Evolutionary conservation across 169 alveolate genomes (phyloP), one percentile per base, ranked within the genome.

Genomic region (Perkinsus olseni): DNA sequence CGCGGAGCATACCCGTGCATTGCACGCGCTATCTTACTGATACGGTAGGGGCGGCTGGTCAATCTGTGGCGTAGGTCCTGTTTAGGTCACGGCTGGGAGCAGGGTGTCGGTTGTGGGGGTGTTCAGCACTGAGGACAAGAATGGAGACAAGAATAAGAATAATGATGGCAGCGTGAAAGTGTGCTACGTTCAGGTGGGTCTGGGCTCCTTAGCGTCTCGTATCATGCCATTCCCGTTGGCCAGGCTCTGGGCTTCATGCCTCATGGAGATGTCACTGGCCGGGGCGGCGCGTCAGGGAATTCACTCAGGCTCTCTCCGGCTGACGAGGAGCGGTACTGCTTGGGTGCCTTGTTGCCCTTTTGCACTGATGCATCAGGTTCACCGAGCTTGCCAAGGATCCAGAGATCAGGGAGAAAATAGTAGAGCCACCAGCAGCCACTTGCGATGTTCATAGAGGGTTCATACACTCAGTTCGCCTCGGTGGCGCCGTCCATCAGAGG

Each of bases 401-500:
- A 38, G 95, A 96, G 62, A 96, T 97, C 10, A 96, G 95, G 62
- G 97, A 97, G 91, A 97, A 97, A 93, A 97, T 98, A 13, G 93
- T 97, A 10, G 95, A 6, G 95, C 94, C 95, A 97, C 51, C 96
- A 96, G 24, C 98, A 98, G 0, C 96, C 98, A 10, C 37, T 37
- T 39, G 6, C 24, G 62, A 24, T 39, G 34, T 28, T 17, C n/a
- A 34, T 24, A 6, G 93, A 92, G 31, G 93, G 93, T 21, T 48
- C 28, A 3, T 50, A 13, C 36, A 28, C 38, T 24, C 34, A 39
- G 92, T 21, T 20, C 93, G 92, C 93, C 94, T 98, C 99, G 37
- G 97, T 99, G 31, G 99, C 99, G 3, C 99, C 99, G 17, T 99
- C 99, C 1, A 97, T 99, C 37, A 99, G 96, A 93, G 99, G 99